Conservation (phyloP, 202 grass and related monocot species). For the Sporobolus alterniflorus region DNA sequence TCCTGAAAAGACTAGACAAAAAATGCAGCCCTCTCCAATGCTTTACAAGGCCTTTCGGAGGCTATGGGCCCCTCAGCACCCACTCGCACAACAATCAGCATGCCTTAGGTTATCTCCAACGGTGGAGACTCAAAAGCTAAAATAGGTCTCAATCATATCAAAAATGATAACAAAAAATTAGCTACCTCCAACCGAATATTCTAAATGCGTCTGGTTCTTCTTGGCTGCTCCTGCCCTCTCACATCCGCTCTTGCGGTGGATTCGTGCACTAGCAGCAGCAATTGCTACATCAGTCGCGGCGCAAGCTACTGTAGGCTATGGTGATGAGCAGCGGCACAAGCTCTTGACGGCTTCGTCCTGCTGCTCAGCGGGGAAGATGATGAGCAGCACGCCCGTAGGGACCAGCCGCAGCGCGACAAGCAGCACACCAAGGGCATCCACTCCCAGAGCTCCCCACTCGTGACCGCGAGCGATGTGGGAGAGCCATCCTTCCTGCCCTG, state of each 20-base stretch:
- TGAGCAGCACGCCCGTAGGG: conserved; percentile 46
- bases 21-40: conserved; percentile 53
- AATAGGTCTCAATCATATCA: no score
- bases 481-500: not conserved
- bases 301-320: no score
- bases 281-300: no score
- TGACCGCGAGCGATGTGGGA: not conserved
- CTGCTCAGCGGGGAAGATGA: conserved; percentile 73
- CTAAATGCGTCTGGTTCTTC: no score
- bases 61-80: conserved; percentile 34
- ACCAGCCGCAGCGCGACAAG: conserved; percentile 78
- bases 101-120: no score
- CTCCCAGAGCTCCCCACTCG: conserved; percentile 37
- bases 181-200: conserved; percentile 56
- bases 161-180: conserved; percentile 39
- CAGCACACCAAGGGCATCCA: conserved; percentile 81
- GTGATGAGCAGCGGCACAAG: no score
- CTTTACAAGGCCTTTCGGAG: conserved; percentile 45
- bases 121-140: no score
- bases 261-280: no score
- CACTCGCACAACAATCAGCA: conserved; percentile 35
- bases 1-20: conserved; percentile 59
- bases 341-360: conserved; percentile 45
- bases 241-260: no score
- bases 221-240: no score